These are phyloP conservation scores for Peronospora tabacina DNA, from an alignment of 352 stramenopile species.

Conservation along the genomic window DNA sequence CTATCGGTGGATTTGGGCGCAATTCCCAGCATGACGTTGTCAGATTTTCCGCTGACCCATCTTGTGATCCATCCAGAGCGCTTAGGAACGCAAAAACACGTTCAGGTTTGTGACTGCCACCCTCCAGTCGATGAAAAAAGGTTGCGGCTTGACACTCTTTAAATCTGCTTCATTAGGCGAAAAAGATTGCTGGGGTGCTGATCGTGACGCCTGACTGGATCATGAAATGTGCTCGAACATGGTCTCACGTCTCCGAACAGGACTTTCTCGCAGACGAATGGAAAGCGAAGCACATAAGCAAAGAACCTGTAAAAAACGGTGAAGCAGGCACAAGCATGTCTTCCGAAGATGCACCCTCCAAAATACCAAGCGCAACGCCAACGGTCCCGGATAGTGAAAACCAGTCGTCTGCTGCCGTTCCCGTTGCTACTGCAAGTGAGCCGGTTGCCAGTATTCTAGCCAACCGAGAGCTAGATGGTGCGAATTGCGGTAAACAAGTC, in stretches of 20 bases:
- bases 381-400: constrained; percentile 6
- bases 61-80: constrained; percentile 76
- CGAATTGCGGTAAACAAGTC: constrained; percentile 42
- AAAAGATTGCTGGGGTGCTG: constrained; percentile 44
- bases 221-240: constrained; percentile 66
- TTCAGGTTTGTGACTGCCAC: constrained; percentile 31
- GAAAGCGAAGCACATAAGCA: constrained; percentile 39
- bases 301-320: constrained; percentile 17
- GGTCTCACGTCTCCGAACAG: constrained; percentile 46
- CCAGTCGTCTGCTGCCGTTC: constrained; percentile 3
- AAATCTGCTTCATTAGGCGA: constrained; percentile 33
- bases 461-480: constrained; percentile 12
- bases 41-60: constrained; percentile 74
- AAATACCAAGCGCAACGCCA: constrained; percentile 3
- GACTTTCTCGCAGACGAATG: constrained; percentile 65
- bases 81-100: constrained; percentile 75
- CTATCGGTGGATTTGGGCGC: constrained; percentile 64
- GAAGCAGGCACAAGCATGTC: not conserved
- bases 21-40: constrained; percentile 54
- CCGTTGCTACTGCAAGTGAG: constrained; percentile 14
- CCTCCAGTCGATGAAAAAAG: not conserved
- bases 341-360: not conserved
- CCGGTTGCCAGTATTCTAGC: constrained; percentile 14
- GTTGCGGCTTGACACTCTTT: constrained; percentile 1
- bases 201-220: constrained; percentile 79